Base-by-base conservation (phyloP, 1,284 basidiomycete species). In the Sutorius eximius region DNA sequence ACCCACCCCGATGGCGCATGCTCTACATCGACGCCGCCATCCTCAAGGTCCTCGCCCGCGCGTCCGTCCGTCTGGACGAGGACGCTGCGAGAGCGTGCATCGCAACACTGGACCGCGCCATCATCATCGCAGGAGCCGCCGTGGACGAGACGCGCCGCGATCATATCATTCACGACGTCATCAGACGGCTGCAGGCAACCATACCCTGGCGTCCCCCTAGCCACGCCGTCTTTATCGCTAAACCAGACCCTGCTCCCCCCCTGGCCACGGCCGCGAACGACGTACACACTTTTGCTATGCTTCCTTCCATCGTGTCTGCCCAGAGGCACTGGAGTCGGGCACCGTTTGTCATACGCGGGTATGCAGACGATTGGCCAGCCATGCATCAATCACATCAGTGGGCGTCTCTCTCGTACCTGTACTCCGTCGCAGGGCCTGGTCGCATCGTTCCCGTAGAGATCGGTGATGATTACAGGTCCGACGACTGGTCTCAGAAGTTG, bases 361-460 rank as follows among this genome's bases (percentile, higher is more conserved):
- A 81, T 67, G 80, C 84, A 1, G 59, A 59, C 20, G 75, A 85
- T 51, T 92, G 90, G 87, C 86, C 87, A 6, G 91, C 91, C 2
- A 70, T 91, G 55, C 74, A 74, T 13, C 79, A 85, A 3, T 56
- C 58, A 51, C 82, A 79, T 45, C 77, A 79, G 9, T 96, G 94
- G 95, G 57, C 68, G n/a, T 84, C 82, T 29, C 70, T 77, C 10
- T 67, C 74, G 0, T 96, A 97, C 68, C 78, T 98, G 1, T 77
- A 79, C 22, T 71, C 75, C 6, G 72, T 82, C 2, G 83, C 84
- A 2, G 95, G 95, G 10, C 82, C 81, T 32, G 93, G 89, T 4
- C 81, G 96, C 15, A 72, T 93, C 9, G 90, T 98, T 1, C 96
- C 96, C 5, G 86, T 98, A 11, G 96, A 99, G 72, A 76, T 96